Evolutionary conservation across 2,329 filamentous ascomycete genomes (phyloP), one percentile per base, ranked within the genome.

Genomic region (Pseudocercospora fijiensis): DNA sequence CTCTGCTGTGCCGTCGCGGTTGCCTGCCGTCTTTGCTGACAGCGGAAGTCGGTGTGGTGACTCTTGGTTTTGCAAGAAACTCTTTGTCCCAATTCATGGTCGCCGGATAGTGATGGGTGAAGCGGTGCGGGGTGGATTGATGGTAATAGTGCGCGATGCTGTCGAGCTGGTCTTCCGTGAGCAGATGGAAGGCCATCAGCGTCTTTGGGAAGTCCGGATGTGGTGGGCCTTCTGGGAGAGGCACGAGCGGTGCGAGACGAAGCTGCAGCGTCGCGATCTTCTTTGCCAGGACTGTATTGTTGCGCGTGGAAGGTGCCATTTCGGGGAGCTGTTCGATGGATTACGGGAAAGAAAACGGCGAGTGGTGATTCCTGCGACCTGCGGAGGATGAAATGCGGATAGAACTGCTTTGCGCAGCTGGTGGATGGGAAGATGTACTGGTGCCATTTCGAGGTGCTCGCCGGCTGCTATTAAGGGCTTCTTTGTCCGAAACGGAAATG

Each of bases 151-250:
- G 79, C 2, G 89, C 89, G 45, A 92, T 82, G 60, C 80, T 79
- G 78, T 92, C 89, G 60, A 91, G 86, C 77, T 92, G 82, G 28
- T 78, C 78, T 74, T 90, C 87, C 16, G 88, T 92, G 41, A 92
- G 83, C 30, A 92, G 86, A 83, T 88, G 90, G 78, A 90, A 91
- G 73, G 84, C 83, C 52, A 92, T 85, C 60, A 92, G 81, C 3
- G 85, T 90, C 20, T 73, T 72, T 1, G 90, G 90, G 75, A 90
- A 92, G 61, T 80, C 75, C 0, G 86, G 84, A 71, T 90, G 88
- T 2, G 88, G 78, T n/a, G 78, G 73, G 57, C 88, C 88, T 80
- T 68, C 88, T 77, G 76, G 76, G 0, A 82, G 71, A 11, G 74
- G 75, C 7, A 90, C 86, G 5, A 92, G 85, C 0, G 89, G 88